Evolutionary conservation across 108 stramenopile species (phyloP).

Genomic region (Asterionellopsis glacialis): DNA sequence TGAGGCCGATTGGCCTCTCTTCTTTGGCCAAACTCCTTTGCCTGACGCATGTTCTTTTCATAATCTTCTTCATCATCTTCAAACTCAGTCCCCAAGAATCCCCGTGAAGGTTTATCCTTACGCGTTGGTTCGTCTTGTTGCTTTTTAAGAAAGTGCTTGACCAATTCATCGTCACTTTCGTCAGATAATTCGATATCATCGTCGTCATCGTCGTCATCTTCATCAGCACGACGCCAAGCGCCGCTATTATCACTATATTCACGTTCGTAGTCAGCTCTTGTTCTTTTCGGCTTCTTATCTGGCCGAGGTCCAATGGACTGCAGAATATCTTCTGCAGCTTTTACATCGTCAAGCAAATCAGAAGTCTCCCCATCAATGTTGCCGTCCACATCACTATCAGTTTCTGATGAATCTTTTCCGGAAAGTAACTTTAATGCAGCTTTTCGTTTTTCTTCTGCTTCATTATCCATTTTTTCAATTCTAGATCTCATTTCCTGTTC

Average conservation of each 20-base stretch:
- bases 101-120: neutral
- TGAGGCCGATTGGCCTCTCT: conserved; percentile 34
- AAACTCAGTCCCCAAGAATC: neutral
- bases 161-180: neutral
- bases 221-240: neutral
- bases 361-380: conserved; percentile 8
- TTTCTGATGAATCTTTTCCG: neutral
- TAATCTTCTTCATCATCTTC: conserved; percentile 28
- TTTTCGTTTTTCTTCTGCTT: conserved; percentile 2
- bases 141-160: neutral
- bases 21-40: conserved; percentile 36
- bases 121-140: neutral
- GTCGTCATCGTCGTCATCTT: conserved; percentile 12
- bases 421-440: neutral
- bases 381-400: neutral
- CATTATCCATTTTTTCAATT: conserved; percentile 23
- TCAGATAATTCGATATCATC: conserved; percentile 18
- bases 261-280: conserved; percentile 20
- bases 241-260: conserved; percentile 28
- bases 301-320: conserved; percentile 24
- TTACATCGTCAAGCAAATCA: conserved; percentile 31
- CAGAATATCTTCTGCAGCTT: conserved; percentile 43
- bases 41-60: conserved; percentile 37
- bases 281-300: conserved; percentile 12
- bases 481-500: conserved; percentile 49